Base-by-base conservation (phyloP, 805 yeast genomes). In the Candida argentea region DNA sequence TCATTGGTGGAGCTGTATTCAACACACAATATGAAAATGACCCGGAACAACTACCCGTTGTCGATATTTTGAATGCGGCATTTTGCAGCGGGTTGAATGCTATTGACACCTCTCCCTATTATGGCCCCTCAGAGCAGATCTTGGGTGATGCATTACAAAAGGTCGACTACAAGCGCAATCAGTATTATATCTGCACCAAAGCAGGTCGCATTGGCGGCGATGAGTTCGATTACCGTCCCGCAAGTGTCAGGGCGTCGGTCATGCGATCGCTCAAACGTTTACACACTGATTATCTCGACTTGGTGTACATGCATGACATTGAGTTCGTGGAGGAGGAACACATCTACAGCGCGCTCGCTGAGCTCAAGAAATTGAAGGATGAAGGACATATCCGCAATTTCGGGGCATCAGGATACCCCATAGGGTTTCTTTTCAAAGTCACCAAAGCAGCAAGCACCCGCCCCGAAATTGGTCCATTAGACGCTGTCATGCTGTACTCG, bases 71-170 rank as follows among this genome's bases (percentile, higher is more conserved):
- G 13, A 46, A 57, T 26, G 42, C 50, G 9, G 91, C 87, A 0
- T 76, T 87, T 42, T 53, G 59, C 13, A 46, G 61, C 15, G 95
- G 95, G 0, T 58, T 84, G 34, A 67, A 65, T 25, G 91, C 94
- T 2, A 61, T 87, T 20, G 96, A 87, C 46, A 85, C 96, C 0
- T 82, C 95, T 0, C 95, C 96, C 3, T 86, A 83, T 55, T 87
- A 87, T 48, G 96, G 96, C 0, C 84, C 84, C 0, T 81, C 94
- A 4, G 97, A 87, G 45, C 62, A 54, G 12, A 38, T 87, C 9
- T 47, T 83, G 5, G 96, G 97, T 2, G 35, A 62, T 10, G 89
- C 86, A 0, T 55, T 87, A 38, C 20, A 20, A 16, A 22, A 41
- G 12, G 27, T 53, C 19, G 21, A 19, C 15, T 51, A 63, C 41